A percentile compares a stretch with the other conserved stretches of the same genome.
phyloP scores from a whole-genome alignment of 2,329 filamentous ascomycete genomes.

The Sarocladium brachiariae region DNA sequence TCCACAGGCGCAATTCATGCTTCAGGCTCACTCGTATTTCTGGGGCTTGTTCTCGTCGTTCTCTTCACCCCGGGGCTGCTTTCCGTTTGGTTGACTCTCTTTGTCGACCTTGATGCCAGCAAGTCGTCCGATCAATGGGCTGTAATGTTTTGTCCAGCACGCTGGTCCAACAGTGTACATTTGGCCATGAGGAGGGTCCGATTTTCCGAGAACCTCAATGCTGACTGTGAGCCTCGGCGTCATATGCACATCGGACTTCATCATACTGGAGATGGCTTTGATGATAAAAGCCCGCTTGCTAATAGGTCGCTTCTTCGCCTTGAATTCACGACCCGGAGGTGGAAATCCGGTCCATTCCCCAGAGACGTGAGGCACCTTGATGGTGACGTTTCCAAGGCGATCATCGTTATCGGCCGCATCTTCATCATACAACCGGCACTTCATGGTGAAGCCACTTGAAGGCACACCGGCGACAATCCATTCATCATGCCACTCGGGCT shows the following conservation, averaged over 20 bases:
- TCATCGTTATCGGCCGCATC: conserved; percentile 83
- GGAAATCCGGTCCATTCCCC: conserved; percentile 64
- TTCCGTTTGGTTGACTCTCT: conserved; percentile 37
- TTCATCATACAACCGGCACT: conserved; percentile 84
- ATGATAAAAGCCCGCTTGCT: conserved; percentile 82
- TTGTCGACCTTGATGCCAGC: conserved; percentile 63
- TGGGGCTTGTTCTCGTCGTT: conserved; percentile 46
- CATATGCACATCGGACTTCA: conserved; percentile 57
- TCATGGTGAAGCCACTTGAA: conserved; percentile 70
- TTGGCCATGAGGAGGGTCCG: conserved; percentile 59
- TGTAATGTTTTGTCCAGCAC: conserved; percentile 76
- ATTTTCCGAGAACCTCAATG: conserved; percentile 70
- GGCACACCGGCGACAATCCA: conserved; percentile 90
- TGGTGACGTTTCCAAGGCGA: conserved; percentile 76
- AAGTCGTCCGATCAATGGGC: conserved; percentile 78
- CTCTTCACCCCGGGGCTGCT: background rate
- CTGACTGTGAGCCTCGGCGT: conserved; percentile 66
- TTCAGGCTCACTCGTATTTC: conserved; percentile 76
- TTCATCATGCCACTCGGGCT: conserved; percentile 75
- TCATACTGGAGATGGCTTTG: conserved; percentile 58
- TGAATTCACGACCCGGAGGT: conserved; percentile 50
- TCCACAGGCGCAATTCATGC: no score
- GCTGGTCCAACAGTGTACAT: conserved; percentile 75
- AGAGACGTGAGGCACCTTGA: conserved; percentile 53
- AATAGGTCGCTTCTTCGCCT: conserved; percentile 74